Base-by-base conservation (phyloP, 768 basidiomycete species). In the Agaricus blazei region DNA sequence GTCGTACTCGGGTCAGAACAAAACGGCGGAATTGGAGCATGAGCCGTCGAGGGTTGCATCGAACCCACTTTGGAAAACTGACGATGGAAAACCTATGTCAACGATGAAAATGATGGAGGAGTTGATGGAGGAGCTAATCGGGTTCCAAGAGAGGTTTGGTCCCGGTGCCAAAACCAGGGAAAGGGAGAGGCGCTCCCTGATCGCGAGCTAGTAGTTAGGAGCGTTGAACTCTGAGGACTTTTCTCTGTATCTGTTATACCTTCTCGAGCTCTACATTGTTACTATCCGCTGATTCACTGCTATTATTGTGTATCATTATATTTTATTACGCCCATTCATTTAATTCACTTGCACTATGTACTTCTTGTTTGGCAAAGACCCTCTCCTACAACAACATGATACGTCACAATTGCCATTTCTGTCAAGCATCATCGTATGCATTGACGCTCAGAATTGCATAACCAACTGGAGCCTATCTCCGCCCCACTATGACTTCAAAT, bases 81-180 rank as follows among this genome's bases (percentile, higher is more conserved):
- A 54, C 29, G 55, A 57, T 14, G 59, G 59, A 43, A 59, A 60
- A 36, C 31, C 61, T n/a, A 48, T 45, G 46, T 59, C 51, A 40
- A 87, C 87, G 40, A 88, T 90, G 82, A 85, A 82, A 70, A 77
- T 88, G 74, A 90, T 96, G 87, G 93, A 93, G 66, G 90, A 89
- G 62, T 74, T 96, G 9, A 93, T 93, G 85, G 82, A 90, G 64
- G 93, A 95, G 67, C 72, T 95, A 26, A 91, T 94, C 59, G 76
- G 72, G 38, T 95, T 96, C 66, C 93, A 95, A 71, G 92, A 95
- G 67, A 79, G 83, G 53, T 94, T 90, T 71, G 88, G 88, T 34
- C 76, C 76, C 53, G 75, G 77, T 15, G 74, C 72, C 24, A 77
- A 76, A 64, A 68, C 62, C 54, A 74, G 81, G 63, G 82, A 83